Conservation (phyloP, 805 yeast genomes). For the Ascoidea tarda region DNA sequence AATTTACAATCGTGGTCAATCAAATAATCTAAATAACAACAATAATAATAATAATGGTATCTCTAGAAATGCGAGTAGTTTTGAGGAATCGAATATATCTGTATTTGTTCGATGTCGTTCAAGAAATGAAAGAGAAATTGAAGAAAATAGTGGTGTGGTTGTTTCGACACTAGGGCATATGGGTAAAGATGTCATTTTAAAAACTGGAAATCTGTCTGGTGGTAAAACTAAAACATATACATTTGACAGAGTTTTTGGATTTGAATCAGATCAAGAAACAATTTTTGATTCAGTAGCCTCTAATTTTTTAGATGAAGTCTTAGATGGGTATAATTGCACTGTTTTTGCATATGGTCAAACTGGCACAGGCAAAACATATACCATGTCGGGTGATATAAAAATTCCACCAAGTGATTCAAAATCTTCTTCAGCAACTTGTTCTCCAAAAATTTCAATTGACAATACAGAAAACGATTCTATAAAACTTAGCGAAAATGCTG, state of each 20-base stretch:
- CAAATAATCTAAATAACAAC: neutral
- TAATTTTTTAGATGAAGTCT: slow-evolving; percentile 49
- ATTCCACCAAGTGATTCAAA: slow-evolving; percentile 12
- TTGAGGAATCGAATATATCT: slow-evolving; percentile 31
- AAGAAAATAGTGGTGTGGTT: slow-evolving; percentile 44
- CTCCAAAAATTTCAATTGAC: slow-evolving; percentile 7
- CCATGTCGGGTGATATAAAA: slow-evolving; percentile 62
- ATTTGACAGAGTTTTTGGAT: slow-evolving; percentile 74
- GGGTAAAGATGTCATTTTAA: slow-evolving; percentile 6
- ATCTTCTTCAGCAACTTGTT: too few species aligned
- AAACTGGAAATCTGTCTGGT: slow-evolving; percentile 7
- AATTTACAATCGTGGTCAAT: neutral
- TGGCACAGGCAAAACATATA: slow-evolving; percentile 77
- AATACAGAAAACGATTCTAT: slow-evolving; percentile 15
- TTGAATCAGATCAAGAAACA: slow-evolving; percentile 58
- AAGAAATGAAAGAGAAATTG: slow-evolving; percentile 41
- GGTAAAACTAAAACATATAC: slow-evolving; percentile 35
- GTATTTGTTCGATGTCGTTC: slow-evolving; percentile 57
- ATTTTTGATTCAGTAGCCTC: slow-evolving; percentile 56
- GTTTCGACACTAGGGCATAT: slow-evolving; percentile 29
- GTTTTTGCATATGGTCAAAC: slow-evolving; percentile 86
- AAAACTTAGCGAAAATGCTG: slow-evolving; percentile 34
- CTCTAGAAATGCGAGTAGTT: neutral
- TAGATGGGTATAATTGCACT: slow-evolving; percentile 70
- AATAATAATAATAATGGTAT: neutral